Percentiles rank a stretch among this genome's conserved stretches.
Evolutionary conservation across 1,284 basidiomycete species (phyloP).

Genomic region (Microbotryomycetes sp.): DNA sequence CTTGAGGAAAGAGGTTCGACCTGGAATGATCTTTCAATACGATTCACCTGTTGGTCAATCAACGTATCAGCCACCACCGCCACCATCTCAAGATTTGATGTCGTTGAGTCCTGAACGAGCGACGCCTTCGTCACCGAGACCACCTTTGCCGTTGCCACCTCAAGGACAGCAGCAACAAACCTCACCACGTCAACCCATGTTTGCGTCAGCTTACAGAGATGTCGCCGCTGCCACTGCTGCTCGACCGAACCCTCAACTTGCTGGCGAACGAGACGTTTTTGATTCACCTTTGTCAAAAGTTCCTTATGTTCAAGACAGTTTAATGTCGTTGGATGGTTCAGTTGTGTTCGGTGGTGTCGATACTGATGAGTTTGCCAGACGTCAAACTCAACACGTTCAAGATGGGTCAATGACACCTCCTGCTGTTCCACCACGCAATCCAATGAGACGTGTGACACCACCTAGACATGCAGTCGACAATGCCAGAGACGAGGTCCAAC

Average conservation of each 20-base stretch:
- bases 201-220: neutral
- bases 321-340: neutral
- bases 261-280: neutral
- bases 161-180: too few species aligned
- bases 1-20: neutral
- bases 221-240: neutral
- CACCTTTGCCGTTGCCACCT: neutral
- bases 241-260: neutral
- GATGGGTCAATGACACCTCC: neutral
- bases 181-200: neutral
- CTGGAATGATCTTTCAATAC: conserved; percentile 17
- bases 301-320: neutral
- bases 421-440: neutral
- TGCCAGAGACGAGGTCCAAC: conserved; percentile 6
- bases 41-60: conserved; percentile 15
- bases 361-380: neutral
- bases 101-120: conserved; percentile 6
- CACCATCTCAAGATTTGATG: neutral
- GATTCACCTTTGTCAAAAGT: neutral
- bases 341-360: neutral
- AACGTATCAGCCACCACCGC: neutral
- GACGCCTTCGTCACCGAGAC: neutral
- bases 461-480: conserved; percentile 14
- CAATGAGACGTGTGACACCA: neutral
- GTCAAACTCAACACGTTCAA: neutral